These are phyloP conservation scores for Grigorovia yakushimaensis DNA, from an alignment of 805 yeast genomes.

Conservation along the genomic window DNA sequence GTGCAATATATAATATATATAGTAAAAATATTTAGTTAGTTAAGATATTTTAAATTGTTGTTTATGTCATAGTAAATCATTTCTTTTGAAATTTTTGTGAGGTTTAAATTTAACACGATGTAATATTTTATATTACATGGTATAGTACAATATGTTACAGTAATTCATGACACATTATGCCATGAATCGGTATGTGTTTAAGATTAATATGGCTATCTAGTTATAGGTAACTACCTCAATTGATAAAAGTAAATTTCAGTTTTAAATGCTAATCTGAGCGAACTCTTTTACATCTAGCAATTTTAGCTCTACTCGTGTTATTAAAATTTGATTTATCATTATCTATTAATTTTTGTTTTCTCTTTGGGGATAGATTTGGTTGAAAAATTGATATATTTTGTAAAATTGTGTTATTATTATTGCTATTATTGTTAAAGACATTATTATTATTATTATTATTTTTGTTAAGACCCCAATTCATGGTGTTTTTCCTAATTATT, in stretches of 20 bases:
- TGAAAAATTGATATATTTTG: background rate
- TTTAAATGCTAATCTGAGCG: slow-evolving; percentile 8
- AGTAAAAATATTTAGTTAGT: background rate
- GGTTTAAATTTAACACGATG: too few relatives aligned
- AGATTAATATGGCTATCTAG: too few relatives aligned
- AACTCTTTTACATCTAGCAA: slow-evolving; percentile 7
- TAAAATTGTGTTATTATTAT: background rate
- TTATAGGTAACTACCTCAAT: too few relatives aligned
- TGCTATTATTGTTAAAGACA: background rate
- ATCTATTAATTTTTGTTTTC: background rate
- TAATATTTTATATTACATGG: too few relatives aligned
- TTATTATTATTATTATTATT: background rate
- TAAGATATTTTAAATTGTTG: too few relatives aligned
- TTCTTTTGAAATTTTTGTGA: too few relatives aligned
- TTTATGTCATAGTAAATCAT: background rate
- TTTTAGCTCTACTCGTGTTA: background rate
- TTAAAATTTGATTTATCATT: background rate
- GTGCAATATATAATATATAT: background rate
- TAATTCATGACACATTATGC: too few relatives aligned
- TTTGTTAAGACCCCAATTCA: slow-evolving; percentile 8
- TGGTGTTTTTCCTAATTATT: slow-evolving; percentile 12
- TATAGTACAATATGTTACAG: too few relatives aligned
- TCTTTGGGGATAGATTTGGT: background rate
- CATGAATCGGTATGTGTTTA: too few relatives aligned
- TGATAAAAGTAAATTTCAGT: too few relatives aligned